Evolutionary conservation across 2,329 filamentous ascomycete genomes (phyloP), one percentile per base, ranked within the genome.

Genomic region (Blastomyces emzantsi): DNA sequence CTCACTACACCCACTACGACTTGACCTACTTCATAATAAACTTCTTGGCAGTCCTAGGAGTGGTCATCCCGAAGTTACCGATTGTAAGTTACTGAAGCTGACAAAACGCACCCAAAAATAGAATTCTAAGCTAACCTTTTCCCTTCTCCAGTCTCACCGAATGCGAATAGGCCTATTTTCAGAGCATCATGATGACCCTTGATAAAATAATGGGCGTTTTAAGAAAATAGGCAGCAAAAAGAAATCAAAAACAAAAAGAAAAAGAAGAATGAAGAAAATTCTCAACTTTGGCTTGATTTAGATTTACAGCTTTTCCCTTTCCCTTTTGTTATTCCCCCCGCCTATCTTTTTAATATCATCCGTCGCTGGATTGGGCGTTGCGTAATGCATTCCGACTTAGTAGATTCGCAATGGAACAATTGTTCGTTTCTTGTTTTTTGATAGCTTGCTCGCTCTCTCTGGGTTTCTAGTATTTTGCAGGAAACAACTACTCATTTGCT

Each of bases 1-100:
- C 94, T 30, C 94, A 99, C 78, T 99, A 97, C 79, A 97, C 94
- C 57, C 93, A 97, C 78, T 99, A 97, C 81, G 93, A 97, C 78
- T 77, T 97, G 74, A 90, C 91, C 55, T 97, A 96, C 78, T 99
- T 99, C 74, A 91, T 90, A 71, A 94, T 99, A 80, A 99, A 99
- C 80, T 93, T 96, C 75, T 79, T 97, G 71, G 94, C 94, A 63
- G 90, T 95, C 49, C 80, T 99, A 73, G 91, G 84, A 55, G 94
- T 99, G 63, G 90, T 99, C 64, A 94, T 99, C 74, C 94, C 94
- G 51, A 99, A 99, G 80, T 80, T 99, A 69, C 94, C 94, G 69
- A 93, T 90, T 75, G 93, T 97, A 83, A 77, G 92, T 86, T 45
- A 56, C 28, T n/a, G 49, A 19, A 22, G 28, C 52, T 52, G n/a